These are phyloP conservation scores for Setaria viridis DNA, from an alignment of 202 grass and related monocot genomes.

Conservation along the genomic window DNA sequence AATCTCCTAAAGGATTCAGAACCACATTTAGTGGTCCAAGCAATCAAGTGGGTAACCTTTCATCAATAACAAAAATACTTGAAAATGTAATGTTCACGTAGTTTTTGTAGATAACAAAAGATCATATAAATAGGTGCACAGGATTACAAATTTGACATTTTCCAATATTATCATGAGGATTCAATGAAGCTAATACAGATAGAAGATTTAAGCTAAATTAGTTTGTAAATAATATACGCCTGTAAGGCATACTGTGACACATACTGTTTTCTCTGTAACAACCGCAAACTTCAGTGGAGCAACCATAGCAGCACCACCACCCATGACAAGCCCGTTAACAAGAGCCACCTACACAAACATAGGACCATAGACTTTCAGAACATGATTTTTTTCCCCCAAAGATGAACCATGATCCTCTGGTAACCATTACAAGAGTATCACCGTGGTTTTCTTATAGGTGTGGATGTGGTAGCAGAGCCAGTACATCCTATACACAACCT, in stretches of 20 bases:
- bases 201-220: slow-evolving; percentile 17
- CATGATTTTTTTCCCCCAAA: neutral
- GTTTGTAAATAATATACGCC: neutral
- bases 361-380: slow-evolving; percentile 9
- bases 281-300: slow-evolving; percentile 76
- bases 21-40: neutral
- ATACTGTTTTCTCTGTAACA: slow-evolving; percentile 88
- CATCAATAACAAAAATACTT: neutral
- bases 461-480: slow-evolving; percentile 98
- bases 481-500: slow-evolving; percentile 98
- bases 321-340: slow-evolving; percentile 94
- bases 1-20: neutral
- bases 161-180: slow-evolving; percentile 16
- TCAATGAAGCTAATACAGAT: slow-evolving; percentile 16
- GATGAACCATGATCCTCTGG: neutral
- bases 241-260: slow-evolving; percentile 5
- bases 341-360: slow-evolving; percentile 66
- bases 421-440: slow-evolving; percentile 42
- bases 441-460: slow-evolving; percentile 86
- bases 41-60: neutral
- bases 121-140: neutral
- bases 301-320: slow-evolving; percentile 86
- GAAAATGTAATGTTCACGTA: neutral
- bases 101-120: neutral
- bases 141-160: neutral